A percentile compares a stretch with the other conserved stretches of the same genome.
phyloP scores from a whole-genome alignment of 257 asterid genomes.

The Fraxinus americana region DNA sequence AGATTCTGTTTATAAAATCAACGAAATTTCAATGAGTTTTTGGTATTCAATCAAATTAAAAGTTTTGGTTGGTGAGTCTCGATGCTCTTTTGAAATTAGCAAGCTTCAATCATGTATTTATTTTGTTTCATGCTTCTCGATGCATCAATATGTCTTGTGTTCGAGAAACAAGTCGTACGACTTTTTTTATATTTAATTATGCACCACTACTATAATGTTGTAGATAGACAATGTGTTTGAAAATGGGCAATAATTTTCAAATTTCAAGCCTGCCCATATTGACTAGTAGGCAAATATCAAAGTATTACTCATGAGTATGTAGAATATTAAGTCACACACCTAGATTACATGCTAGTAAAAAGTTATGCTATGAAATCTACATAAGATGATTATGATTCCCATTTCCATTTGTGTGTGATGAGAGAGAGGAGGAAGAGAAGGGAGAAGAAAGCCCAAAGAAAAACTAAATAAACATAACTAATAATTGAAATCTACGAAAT shows the following conservation, averaged over 20 bases:
- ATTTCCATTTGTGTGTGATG: slow-evolving; percentile 7
- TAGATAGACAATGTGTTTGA: slow-evolving; percentile 6
- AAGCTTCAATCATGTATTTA: too few species aligned
- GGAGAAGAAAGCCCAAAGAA: neutral
- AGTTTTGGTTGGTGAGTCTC: too few species aligned
- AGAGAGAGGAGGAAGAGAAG: slow-evolving; percentile 1
- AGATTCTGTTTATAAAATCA: too few species aligned
- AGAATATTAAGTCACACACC: slow-evolving; percentile 47
- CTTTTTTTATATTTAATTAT: slow-evolving; percentile 12
- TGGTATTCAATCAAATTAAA: too few species aligned
- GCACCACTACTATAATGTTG: slow-evolving; percentile 22
- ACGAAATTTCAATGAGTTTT: too few species aligned
- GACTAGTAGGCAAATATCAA: slow-evolving; percentile 43
- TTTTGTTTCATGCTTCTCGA: too few species aligned
- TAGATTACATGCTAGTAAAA: slow-evolving; percentile 59
- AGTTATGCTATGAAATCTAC: slow-evolving; percentile 64
- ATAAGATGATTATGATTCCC: slow-evolving; percentile 53
- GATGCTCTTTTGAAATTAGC: too few species aligned
- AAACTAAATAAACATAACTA: too few species aligned
- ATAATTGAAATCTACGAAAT: too few species aligned
- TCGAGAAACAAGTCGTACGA: neutral
- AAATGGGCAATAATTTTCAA: slow-evolving; percentile 48
- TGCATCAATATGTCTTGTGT: too few species aligned
- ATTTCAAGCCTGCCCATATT: slow-evolving; percentile 52
- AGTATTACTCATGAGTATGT: slow-evolving; percentile 48